Percentiles rank a stretch among this genome's conserved stretches.
phyloP scores from a whole-genome alignment of 805 yeast species.

The Candida taoyuanica region DNA sequence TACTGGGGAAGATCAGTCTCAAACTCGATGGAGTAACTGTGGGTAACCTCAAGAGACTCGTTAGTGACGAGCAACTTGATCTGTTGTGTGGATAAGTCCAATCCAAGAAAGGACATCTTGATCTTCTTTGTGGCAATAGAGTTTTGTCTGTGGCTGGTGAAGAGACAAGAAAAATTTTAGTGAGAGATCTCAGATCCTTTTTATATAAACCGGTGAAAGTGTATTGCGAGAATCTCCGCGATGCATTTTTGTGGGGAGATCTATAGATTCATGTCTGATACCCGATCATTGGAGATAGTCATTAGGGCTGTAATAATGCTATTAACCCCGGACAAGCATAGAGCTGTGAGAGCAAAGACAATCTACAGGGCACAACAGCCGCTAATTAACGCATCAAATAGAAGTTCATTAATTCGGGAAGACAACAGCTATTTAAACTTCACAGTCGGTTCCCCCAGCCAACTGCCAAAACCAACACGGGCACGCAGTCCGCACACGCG shows the following conservation, averaged over 20 bases:
- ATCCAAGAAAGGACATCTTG: constrained; percentile 45
- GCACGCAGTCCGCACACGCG: background rate
- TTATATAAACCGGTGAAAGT: background rate
- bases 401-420: too few species aligned
- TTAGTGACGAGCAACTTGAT: constrained; percentile 68
- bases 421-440: too few species aligned
- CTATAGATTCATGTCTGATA: too few species aligned
- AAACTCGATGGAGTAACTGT: constrained; percentile 64
- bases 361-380: too few species aligned
- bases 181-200: background rate
- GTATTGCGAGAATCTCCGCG: constrained; percentile 9
- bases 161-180: too few species aligned
- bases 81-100: constrained; percentile 89
- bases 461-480: too few species aligned
- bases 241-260: background rate
- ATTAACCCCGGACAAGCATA: too few species aligned
- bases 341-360: too few species aligned
- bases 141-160: too few species aligned
- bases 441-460: background rate
- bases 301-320: too few species aligned
- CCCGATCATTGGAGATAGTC: too few species aligned
- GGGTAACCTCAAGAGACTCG: constrained; percentile 45
- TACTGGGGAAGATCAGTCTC: constrained; percentile 60
- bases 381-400: too few species aligned
- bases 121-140: background rate